Conservation (phyloP, 139 green algal genomes). For the Monoraphidium neglectum region DNA sequence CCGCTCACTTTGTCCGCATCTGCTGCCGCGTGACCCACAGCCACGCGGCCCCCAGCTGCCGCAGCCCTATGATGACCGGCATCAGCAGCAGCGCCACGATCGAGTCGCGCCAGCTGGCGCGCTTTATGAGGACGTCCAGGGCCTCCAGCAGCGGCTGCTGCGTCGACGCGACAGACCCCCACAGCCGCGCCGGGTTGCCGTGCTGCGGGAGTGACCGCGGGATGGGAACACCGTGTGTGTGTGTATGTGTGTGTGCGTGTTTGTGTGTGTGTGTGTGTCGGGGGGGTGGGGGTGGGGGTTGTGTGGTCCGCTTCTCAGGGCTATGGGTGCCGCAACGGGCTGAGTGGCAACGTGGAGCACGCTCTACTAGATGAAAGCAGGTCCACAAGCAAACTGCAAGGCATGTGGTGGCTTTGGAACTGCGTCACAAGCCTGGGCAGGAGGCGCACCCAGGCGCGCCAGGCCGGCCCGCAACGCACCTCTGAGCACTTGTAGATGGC, state of each 20-base stretch:
- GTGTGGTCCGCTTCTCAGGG: no score
- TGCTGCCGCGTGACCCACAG: neutral
- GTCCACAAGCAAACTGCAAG: no score
- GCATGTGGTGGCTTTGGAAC: no score
- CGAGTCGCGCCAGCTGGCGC: slow-evolving; percentile 26
- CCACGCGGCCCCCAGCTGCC: neutral
- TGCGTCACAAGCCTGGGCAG: no score
- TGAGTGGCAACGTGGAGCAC: no score
- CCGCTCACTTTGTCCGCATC: neutral
- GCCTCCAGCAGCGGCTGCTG: slow-evolving; percentile 27
- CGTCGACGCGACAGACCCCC: slow-evolving; percentile 1
- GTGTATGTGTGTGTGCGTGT: no score
- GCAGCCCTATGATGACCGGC: neutral
- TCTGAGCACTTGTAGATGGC: slow-evolving; percentile 33
- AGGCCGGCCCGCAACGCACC: neutral
- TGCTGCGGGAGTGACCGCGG: neutral
- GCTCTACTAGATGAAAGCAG: no score
- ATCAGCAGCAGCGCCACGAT: slow-evolving; percentile 19
- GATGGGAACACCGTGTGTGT: no score
- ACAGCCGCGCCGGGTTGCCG: slow-evolving; percentile 21
- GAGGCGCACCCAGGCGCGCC: no score
- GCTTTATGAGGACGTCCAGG: slow-evolving; percentile 30
- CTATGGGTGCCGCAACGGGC: no score
- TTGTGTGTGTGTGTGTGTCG: no score
- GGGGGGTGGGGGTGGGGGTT: no score